Evolutionary conservation across 495 filamentous ascomycete genomes (phyloP).

Genomic region (Elasticomyces elasticus): DNA sequence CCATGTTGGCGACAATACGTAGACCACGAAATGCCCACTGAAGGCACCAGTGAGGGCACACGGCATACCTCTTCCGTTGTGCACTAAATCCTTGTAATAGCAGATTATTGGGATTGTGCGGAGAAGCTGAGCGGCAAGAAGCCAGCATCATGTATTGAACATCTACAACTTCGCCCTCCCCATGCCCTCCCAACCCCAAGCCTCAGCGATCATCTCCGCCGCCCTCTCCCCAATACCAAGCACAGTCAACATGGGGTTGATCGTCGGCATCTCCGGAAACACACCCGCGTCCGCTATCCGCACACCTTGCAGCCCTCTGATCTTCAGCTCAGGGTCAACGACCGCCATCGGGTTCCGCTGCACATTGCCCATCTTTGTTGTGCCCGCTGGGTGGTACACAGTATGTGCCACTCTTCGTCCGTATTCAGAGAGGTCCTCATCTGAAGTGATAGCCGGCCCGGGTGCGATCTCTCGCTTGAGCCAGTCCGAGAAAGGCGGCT

Average conservation of each 20-base stretch:
- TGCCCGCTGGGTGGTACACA: constrained; percentile 78
- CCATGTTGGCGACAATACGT: too few relatives aligned
- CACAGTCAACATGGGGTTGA: constrained; percentile 62
- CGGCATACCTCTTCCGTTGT: too few relatives aligned
- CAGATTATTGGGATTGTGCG: too few relatives aligned
- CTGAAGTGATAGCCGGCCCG: constrained; percentile 54
- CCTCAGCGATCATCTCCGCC: constrained; percentile 54
- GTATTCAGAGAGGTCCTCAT: constrained; percentile 66
- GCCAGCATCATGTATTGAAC: too few relatives aligned
- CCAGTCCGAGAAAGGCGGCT: constrained; percentile 67
- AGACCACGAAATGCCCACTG: too few relatives aligned
- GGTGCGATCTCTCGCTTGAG: constrained; percentile 71
- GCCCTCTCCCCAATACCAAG: constrained; percentile 54
- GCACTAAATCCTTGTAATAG: too few relatives aligned
- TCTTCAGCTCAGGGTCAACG: constrained; percentile 48
- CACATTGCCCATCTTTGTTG: constrained; percentile 75
- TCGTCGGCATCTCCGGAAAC: constrained; percentile 56
- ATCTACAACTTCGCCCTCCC: constrained; percentile 18
- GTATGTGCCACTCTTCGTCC: constrained; percentile 67
- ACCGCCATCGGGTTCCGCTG: constrained; percentile 53
- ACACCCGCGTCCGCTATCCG: constrained; percentile 60
- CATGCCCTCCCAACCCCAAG: constrained; percentile 47
- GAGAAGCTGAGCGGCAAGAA: too few relatives aligned
- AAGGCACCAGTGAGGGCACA: too few relatives aligned
- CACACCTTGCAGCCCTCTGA: constrained; percentile 48